Evolutionary conservation across 1,284 basidiomycete species (phyloP), one percentile per base, ranked within the genome.

Genomic region (Sporisorium exsertum): DNA sequence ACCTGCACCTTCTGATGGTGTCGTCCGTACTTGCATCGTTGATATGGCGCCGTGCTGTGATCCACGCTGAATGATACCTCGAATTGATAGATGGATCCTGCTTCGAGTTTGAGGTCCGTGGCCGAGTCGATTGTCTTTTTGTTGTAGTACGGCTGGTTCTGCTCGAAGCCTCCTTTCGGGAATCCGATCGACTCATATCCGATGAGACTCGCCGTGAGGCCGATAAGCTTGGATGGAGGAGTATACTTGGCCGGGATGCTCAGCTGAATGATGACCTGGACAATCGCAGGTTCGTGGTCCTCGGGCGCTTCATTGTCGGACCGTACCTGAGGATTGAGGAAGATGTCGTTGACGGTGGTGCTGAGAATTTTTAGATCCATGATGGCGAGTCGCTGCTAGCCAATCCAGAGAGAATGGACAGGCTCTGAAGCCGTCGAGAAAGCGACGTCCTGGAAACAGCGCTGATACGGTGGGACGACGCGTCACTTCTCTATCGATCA

Each of bases 341-440:
- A 76, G 58, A 76, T 26, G 49, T 78, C 72, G 46, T 73, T 74
- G 50, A 70, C 68, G 32, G 72, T 68, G 51, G 76, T 73, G 62
- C 68, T 71, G 50, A 78, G 68, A 52, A 78, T 73, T 40, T 78
- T 78, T 64, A 78, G 76, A 16, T 76, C 68, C 72, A 76, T 76
- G 12, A 27, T 67, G 40, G 46, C 46, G 29, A 42, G 22, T n/a
- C n/a, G n/a, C n/a, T n/a, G n/a, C n/a, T n/a, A n/a, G n/a, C n/a
- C n/a, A n/a, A n/a, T n/a, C n/a, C n/a, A n/a, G n/a, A n/a, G n/a
- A n/a, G n/a, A n/a, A n/a, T n/a, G n/a, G n/a, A n/a, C n/a, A n/a
- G n/a, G n/a, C n/a, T n/a, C n/a, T n/a, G n/a, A n/a, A n/a, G 45
- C 15, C 24, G 15, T 47, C 26, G 24, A 46, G 24, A 5, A 13